Base-by-base conservation (phyloP, 805 yeast genomes). In the Ascoidea tarda region DNA sequence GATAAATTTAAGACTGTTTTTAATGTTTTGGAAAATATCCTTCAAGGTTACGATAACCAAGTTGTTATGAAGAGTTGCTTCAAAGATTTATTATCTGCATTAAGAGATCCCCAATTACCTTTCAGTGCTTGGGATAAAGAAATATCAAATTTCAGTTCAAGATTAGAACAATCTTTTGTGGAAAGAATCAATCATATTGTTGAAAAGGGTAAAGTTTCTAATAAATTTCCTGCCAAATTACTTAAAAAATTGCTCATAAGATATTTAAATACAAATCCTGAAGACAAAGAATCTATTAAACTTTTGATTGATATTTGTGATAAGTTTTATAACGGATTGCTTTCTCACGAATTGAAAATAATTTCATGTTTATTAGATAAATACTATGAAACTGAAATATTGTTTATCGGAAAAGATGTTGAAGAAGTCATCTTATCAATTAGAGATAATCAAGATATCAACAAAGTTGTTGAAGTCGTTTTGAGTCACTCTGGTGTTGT, bases 31-130 rank as follows among this genome's bases (percentile, higher is more conserved):
- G 71, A 77, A 58, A 84, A 90, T 69, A 91, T 90, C 57, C 75
- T 95, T 65, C 76, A 77, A 50, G 99, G 99, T 58, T 93, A 78
- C 62, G 99, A 95, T 66, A 91, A 93, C 70, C 98, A 91, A 72
- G 95, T 88, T 58, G 87, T 90, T 57, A 80, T 93, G 95, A 83
- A 82, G 60, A 73, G 86, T 14, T 84, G 96, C 38, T 77, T 93
- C 62, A 79, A 81, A 62, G 81, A 76, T 55, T 73, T 90, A 61
- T 76, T 85, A 56, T 82, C 77, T 52, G 82, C 86, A 14, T 73
- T 95, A 69, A 79, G 84, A 64, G 79, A 88, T 63, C 84, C 82
- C 50, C 82, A 84, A 55, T 75, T 93, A 63, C 99, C 99, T 51
- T 93, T 80, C 69, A 84, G 95, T 44, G 96, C 89, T 72, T 93